Conservation (phyloP, 176 grass and related monocot species). For the Eragrostis curvula region DNA sequence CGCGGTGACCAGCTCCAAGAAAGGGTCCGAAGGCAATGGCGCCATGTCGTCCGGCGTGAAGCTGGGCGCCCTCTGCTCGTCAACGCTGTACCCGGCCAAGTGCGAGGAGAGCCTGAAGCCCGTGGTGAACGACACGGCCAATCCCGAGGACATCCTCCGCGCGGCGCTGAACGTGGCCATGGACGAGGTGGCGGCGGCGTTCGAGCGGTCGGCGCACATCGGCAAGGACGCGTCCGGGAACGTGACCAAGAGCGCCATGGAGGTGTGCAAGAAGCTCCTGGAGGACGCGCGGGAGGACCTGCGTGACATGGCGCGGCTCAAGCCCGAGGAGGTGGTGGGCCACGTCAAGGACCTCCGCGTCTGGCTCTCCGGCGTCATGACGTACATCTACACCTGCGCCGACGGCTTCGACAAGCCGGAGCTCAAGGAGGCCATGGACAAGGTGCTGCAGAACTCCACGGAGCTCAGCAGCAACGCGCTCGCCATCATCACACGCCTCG, state of each 20-base stretch:
- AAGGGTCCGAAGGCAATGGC: background rate
- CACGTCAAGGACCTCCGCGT: slow-evolving; percentile 56
- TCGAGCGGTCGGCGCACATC: slow-evolving; percentile 43
- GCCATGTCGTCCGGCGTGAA: slow-evolving; percentile 43
- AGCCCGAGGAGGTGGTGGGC: slow-evolving; percentile 27
- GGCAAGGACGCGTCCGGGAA: slow-evolving; percentile 39
- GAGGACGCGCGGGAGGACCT: slow-evolving; percentile 58
- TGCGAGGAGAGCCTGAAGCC: slow-evolving; percentile 67
- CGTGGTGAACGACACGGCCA: slow-evolving; percentile 44
- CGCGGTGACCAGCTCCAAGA: slow-evolving; percentile 45
- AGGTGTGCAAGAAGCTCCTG: slow-evolving; percentile 76
- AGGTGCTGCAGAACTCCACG: slow-evolving; percentile 65
- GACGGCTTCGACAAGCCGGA: slow-evolving; percentile 79
- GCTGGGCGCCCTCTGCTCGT: slow-evolving; percentile 60
- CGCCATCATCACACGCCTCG: slow-evolving; percentile 66
- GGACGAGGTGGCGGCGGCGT: slow-evolving; percentile 49
- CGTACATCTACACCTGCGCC: slow-evolving; percentile 75
- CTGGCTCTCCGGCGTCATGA: slow-evolving; percentile 75
- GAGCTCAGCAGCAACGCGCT: slow-evolving; percentile 92
- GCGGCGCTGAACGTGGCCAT: slow-evolving; percentile 54
- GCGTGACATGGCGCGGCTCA: slow-evolving; percentile 43
- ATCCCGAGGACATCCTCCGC: slow-evolving; percentile 54
- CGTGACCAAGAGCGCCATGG: slow-evolving; percentile 54
- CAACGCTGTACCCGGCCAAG: slow-evolving; percentile 65
- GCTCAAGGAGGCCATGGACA: slow-evolving; percentile 71